Conservation (phyloP, 257 asterid genomes). For the Lantana camara region DNA sequence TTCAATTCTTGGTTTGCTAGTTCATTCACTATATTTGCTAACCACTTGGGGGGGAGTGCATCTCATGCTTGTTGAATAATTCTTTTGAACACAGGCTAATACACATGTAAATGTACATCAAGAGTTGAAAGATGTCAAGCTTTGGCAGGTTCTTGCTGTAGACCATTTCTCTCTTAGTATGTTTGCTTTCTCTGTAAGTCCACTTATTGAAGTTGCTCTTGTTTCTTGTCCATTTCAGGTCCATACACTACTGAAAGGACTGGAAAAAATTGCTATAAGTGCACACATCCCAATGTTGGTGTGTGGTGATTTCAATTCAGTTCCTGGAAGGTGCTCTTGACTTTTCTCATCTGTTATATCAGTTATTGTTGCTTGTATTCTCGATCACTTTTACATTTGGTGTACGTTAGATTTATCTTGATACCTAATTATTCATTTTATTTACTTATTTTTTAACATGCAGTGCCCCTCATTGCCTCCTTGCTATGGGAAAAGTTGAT, state of each 20-base stretch:
- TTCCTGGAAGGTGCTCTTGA: conserved; percentile 81
- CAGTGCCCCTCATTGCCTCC: conserved; percentile 98
- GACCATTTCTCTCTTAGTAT: conserved; percentile 21
- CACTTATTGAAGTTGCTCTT: conserved; percentile 23
- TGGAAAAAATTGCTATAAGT: conserved; percentile 92
- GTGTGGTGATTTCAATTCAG: conserved; percentile 93
- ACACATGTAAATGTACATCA: conserved; percentile 88
- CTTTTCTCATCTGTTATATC: not conserved
- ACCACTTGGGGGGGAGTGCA: conserved; percentile 21
- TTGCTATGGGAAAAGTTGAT: conserved; percentile 97
- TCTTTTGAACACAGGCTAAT: conserved; percentile 69
- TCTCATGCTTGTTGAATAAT: conserved; percentile 28
- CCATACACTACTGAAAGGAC: conserved; percentile 90
- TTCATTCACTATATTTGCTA: conserved; percentile 12
- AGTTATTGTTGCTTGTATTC: too few species aligned
- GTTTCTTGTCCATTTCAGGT: conserved; percentile 49
- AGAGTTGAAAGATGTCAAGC: conserved; percentile 92
- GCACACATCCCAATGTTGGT: conserved; percentile 97
- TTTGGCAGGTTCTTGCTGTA: conserved; percentile 83
- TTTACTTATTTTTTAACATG: conserved; percentile 19
- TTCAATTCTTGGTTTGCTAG: not conserved
- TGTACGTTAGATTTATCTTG: not conserved
- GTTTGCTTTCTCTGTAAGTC: conserved; percentile 10
- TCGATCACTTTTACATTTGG: conserved; percentile 16
- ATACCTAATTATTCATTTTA: not conserved